Conservation (phyloP, 148 eudicot genomes). For the Rhododendron ferrugineum region DNA sequence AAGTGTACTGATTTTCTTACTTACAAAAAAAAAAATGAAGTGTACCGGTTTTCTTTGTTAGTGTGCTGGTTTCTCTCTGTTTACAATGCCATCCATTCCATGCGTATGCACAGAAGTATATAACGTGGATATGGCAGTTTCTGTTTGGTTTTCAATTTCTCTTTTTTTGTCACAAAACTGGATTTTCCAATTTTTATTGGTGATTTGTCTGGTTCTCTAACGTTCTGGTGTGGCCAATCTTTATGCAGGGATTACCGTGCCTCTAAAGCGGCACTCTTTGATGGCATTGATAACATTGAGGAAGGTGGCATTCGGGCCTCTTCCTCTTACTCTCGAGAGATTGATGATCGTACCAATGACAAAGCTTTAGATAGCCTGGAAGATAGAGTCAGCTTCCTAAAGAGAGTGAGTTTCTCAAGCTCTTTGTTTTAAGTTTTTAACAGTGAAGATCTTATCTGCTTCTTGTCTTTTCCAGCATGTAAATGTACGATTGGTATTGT, state of each 20-base stretch:
- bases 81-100: not conserved
- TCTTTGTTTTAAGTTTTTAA: not conserved
- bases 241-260: slow-evolving; percentile 60
- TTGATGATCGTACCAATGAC: slow-evolving; percentile 63
- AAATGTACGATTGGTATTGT: not conserved
- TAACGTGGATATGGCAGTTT: not conserved
- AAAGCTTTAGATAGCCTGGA: slow-evolving; percentile 61
- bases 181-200: not conserved
- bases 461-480: not conserved
- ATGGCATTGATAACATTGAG: slow-evolving; percentile 56
- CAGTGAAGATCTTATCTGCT: not conserved
- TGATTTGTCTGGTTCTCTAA: not conserved
- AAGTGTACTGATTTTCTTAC: not conserved
- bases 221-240: not conserved
- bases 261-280: slow-evolving; percentile 56
- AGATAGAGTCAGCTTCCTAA: slow-evolving; percentile 72
- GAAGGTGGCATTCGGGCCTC: slow-evolving; percentile 84
- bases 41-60: not conserved
- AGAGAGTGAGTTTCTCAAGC: slow-evolving; percentile 45
- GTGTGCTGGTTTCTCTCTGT: not conserved
- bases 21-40: not conserved
- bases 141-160: not conserved
- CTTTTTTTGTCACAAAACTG: not conserved
- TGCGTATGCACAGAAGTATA: not conserved
- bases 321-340: slow-evolving; percentile 53